Conservation (phyloP, 495 filamentous ascomycete genomes). For the Aspergillus steynii region DNA sequence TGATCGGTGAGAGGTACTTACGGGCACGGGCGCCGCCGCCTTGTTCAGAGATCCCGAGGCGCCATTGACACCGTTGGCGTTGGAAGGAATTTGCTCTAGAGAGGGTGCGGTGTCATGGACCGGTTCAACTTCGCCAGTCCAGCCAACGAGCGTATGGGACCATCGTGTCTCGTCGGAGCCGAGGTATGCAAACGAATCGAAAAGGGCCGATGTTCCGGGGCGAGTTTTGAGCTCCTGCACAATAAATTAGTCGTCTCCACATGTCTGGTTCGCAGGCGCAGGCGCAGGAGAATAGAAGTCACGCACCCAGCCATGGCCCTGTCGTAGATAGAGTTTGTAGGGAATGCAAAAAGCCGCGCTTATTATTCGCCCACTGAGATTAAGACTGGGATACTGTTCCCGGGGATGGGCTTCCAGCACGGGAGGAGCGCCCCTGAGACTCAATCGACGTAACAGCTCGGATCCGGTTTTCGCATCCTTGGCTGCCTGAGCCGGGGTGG, state of each 20-base stretch:
- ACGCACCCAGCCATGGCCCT: slow-evolving; percentile 74
- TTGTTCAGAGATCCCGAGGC: slow-evolving; percentile 46
- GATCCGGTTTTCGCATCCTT: slow-evolving; percentile 55
- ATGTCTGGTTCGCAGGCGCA: neutral
- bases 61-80: slow-evolving; percentile 25
- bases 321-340: slow-evolving; percentile 65
- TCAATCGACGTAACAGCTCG: slow-evolving; percentile 66
- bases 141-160: slow-evolving; percentile 86
- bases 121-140: slow-evolving; percentile 84
- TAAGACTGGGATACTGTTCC: slow-evolving; percentile 63
- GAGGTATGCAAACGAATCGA: slow-evolving; percentile 83
- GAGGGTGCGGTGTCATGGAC: slow-evolving; percentile 37
- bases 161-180: slow-evolving; percentile 72
- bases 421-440: slow-evolving; percentile 43
- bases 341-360: slow-evolving; percentile 86
- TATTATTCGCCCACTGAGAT: slow-evolving; percentile 79
- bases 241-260: slow-evolving; percentile 5
- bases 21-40: slow-evolving; percentile 69
- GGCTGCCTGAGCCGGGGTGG: slow-evolving; percentile 44
- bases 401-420: slow-evolving; percentile 59
- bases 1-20: slow-evolving; percentile 56
- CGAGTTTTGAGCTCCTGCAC: slow-evolving; percentile 69
- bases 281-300: neutral
- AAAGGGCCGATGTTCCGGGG: slow-evolving; percentile 82
- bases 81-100: slow-evolving; percentile 35